A percentile compares a stretch with the other conserved stretches of the same genome.
These are phyloP conservation scores for Malus hybrid DNA, from an alignment of 331 rosid species.

Conservation along the genomic window DNA sequence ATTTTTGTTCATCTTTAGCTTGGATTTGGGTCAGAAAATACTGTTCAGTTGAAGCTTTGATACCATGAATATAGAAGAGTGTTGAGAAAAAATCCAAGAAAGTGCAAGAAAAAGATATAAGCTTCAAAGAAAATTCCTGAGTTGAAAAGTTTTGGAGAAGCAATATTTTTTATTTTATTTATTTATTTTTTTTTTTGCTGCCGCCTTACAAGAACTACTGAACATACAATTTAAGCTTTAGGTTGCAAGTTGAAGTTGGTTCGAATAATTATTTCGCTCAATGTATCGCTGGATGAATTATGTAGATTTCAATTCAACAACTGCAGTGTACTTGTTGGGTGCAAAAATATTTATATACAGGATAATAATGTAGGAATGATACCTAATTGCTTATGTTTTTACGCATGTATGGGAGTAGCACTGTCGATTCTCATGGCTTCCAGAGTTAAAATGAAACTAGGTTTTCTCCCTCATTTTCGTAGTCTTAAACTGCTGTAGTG, in stretches of 20 bases:
- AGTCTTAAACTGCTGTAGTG: too few relatives aligned
- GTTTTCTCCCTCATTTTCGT: too few relatives aligned
- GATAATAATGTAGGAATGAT: neutral
- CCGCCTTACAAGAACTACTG: neutral
- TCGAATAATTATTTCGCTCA: neutral
- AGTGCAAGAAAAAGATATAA: neutral
- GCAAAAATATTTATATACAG: neutral
- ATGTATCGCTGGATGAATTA: neutral
- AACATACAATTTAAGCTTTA: neutral
- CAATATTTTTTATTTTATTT: neutral
- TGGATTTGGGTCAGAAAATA: neutral
- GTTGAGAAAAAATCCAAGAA: neutral
- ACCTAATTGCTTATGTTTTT: neutral
- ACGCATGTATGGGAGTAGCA: neutral
- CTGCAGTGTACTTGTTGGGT: neutral
- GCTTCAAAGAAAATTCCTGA: neutral
- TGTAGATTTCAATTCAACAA: neutral
- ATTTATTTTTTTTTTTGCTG: too few relatives aligned
- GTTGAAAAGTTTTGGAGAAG: neutral
- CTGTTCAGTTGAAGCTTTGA: neutral
- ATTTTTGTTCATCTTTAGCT: neutral
- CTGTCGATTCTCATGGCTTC: neutral
- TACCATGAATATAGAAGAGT: neutral
- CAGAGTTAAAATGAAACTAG: neutral
- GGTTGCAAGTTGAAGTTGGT: too few relatives aligned